Evolutionary conservation across 441 rosid species (phyloP).

Genomic region (Bocquillonia castaneifolia): DNA sequence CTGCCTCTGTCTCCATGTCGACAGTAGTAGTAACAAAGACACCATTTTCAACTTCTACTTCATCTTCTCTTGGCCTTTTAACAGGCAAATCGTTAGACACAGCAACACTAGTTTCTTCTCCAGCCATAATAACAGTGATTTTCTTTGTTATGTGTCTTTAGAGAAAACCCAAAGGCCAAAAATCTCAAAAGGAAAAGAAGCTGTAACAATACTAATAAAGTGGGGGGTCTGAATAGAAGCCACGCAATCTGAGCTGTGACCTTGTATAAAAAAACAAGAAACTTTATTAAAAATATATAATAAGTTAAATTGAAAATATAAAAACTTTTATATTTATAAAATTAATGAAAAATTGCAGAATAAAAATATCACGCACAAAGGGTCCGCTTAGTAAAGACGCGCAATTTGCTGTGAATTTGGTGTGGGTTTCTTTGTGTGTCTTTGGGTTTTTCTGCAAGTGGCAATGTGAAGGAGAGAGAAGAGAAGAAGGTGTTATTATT

Average conservation of each 20-base stretch:
- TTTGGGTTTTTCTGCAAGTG: neutral
- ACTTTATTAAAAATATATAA: too few species aligned
- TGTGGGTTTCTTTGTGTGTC: neutral
- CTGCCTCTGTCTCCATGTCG: conserved; percentile 48
- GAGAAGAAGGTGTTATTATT: neutral
- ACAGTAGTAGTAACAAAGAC: conserved; percentile 25
- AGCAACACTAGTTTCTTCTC: conserved; percentile 26
- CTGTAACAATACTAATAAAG: neutral
- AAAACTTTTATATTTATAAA: neutral
- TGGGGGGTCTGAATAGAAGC: conserved; percentile 14
- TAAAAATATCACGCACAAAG: conserved; percentile 7
- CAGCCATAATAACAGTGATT: conserved; percentile 42
- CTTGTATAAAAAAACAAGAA: neutral
- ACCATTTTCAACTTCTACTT: conserved; percentile 28
- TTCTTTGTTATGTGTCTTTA: neutral
- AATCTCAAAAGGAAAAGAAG: neutral
- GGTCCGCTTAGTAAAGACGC: conserved; percentile 36
- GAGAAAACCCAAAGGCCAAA: conserved; percentile 4
- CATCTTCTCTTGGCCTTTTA: conserved; percentile 72
- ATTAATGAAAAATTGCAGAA: neutral
- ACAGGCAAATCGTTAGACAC: conserved; percentile 44
- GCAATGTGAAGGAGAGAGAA: neutral
- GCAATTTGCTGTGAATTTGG: neutral
- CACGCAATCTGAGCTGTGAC: conserved; percentile 18
- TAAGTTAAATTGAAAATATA: too few species aligned